These are phyloP conservation scores for Colletotrichum tofieldiae DNA, from an alignment of 2,329 filamentous ascomycete species.

Conservation along the genomic window DNA sequence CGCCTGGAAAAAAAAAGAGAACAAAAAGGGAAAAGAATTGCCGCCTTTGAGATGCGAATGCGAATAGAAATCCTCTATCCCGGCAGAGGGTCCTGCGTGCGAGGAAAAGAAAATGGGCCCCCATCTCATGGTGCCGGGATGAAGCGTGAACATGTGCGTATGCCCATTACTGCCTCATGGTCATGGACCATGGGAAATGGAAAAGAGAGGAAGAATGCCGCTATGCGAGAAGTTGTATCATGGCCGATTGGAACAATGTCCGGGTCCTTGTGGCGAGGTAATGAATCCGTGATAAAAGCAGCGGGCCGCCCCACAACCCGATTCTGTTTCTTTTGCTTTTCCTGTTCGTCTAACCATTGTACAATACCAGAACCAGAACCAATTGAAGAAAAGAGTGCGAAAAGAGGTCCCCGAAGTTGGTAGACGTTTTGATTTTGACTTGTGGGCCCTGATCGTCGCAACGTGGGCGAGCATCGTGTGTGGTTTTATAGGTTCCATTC, in stretches of 20 bases:
- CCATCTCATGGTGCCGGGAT: background rate
- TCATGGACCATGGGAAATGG: background rate
- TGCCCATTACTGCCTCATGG: background rate
- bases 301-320: conserved; percentile 20
- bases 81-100: background rate
- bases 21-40: background rate
- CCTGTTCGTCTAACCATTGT: conserved; percentile 39
- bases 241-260: background rate
- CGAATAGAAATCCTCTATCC: background rate
- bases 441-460: background rate
- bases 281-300: conserved; percentile 9
- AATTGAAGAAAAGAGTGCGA: background rate
- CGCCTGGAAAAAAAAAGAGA: background rate
- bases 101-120: background rate
- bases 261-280: background rate
- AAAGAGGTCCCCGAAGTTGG: background rate
- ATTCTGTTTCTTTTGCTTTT: conserved; percentile 29
- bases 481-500: conserved; percentile 4
- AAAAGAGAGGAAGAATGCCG: background rate
- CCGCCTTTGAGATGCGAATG: background rate
- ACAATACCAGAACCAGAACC: conserved; percentile 27
- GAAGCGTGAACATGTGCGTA: background rate
- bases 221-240: background rate
- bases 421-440: background rate
- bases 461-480: background rate